Base-by-base conservation (phyloP, 2,329 filamentous ascomycete species). In the Colletotrichum sublineola region DNA sequence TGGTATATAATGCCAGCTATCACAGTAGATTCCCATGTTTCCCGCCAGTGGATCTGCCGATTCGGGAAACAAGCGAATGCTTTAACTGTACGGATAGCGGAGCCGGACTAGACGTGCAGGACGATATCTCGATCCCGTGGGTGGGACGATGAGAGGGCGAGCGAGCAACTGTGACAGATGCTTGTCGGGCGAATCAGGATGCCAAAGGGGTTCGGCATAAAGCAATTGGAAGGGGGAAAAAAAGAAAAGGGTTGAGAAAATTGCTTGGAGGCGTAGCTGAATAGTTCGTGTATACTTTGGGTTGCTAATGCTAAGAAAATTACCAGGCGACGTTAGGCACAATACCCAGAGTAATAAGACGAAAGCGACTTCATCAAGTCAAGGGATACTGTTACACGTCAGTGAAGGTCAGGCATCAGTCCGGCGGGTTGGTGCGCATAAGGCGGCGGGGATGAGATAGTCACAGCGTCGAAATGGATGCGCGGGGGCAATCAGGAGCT, bases 1-100 rank as follows among this genome's bases (percentile, higher is more conserved):
- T 20, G 24, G 20, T 40, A 52, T 24, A 15, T 18, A 20, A 44
- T 1, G 40, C 33, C 31, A 60, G 63, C 52, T 36, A 36, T 38
- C 12, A 29, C 50, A 33, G 40, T 63, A 40, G 53, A 44, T 38
- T 33, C 18, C 36, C 40, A 31, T 40, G 31, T 68, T 63, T 31
- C 11, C 20, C 44, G 42, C 57, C 52, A 57, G 53, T 57, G 40
- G 46, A 61, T 50, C 48, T 64, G 40, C 66, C 46, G 53, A 31
- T 60, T 69, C 40, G 55, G 61, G 48, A 65, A 55, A 70, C 60
- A 70, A 65, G 70, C 24, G 55, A 64, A 46, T 61, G 40, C 38
- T 46, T 42, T 60, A 36, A 55, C 6, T 65, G 46, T 29, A 5
- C 20, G n/a, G 9, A 4, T 24, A 36, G 68, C 46, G 60, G 55